These are phyloP conservation scores for Cyclanthera cordifolia DNA, from an alignment of 306 rosid species.

Conservation along the genomic window DNA sequence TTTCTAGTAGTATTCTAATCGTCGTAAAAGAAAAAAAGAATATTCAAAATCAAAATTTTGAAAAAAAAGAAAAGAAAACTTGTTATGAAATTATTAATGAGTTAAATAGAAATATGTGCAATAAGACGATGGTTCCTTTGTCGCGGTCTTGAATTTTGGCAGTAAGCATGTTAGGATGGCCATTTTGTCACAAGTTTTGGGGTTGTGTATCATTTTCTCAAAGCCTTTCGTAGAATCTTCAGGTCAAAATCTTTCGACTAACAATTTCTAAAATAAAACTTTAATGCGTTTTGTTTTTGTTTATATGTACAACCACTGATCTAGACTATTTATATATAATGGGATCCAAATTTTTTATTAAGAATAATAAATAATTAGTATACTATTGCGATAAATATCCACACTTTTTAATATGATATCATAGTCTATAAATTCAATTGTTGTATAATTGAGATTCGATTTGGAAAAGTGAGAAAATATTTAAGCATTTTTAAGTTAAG, in stretches of 20 bases:
- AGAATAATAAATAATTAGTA: too few relatives aligned
- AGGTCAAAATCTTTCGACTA: not conserved
- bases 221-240: not conserved
- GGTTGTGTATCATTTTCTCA: not conserved
- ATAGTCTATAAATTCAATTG: too few relatives aligned
- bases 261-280: not conserved
- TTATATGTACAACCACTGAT: too few relatives aligned
- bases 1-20: not conserved
- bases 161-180: not conserved
- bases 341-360: too few relatives aligned
- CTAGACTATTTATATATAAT: too few relatives aligned
- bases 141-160: not conserved
- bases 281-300: not conserved
- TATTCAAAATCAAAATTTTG: not conserved
- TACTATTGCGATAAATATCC: too few relatives aligned
- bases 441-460: too few relatives aligned
- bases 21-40: not conserved
- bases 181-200: not conserved
- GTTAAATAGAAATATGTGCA: not conserved
- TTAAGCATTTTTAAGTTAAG: too few relatives aligned
- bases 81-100: not conserved
- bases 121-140: not conserved
- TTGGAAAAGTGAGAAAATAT: too few relatives aligned
- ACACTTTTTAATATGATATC: too few relatives aligned
- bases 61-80: not conserved